These are phyloP conservation scores for Linnemannia elongata DNA, from an alignment of 192 early-diverging fungal species.

Conservation along the genomic window DNA sequence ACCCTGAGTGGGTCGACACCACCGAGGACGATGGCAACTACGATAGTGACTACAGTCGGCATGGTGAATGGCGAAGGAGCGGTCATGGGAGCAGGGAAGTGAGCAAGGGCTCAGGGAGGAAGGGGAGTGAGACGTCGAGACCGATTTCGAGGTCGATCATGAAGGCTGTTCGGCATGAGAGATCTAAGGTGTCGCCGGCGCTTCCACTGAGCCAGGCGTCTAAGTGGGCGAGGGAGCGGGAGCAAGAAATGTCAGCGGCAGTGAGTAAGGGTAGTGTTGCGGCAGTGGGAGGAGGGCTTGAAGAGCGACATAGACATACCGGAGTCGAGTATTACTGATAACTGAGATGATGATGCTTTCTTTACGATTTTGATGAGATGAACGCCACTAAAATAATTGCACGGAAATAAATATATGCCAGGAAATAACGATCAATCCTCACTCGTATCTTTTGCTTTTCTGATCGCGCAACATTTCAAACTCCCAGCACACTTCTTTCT, in stretches of 20 bases:
- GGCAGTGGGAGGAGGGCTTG: no score
- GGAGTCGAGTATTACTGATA: no score
- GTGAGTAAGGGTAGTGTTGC: no score
- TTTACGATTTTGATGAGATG: background rate
- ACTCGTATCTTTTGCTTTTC: background rate
- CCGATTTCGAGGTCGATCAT: background rate
- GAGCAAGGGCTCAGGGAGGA: background rate
- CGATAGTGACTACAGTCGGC: background rate
- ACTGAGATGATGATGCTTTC: background rate
- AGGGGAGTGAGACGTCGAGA: background rate
- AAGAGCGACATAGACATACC: no score
- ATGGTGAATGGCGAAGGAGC: no score
- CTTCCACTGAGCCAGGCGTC: no score
- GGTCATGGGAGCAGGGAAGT: background rate
- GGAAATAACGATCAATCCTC: background rate
- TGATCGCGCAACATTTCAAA: constrained; percentile 1
- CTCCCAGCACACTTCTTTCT: background rate
- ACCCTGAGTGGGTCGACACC: background rate
- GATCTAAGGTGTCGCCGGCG: no score
- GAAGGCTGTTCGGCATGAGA: background rate
- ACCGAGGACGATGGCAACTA: background rate
- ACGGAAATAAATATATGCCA: background rate
- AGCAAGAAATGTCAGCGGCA: no score
- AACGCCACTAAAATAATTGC: constrained; percentile 3
- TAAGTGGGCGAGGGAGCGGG: no score